Base-by-base conservation (phyloP, 495 filamentous ascomycete genomes). In the Chaetomidium leptoderma region DNA sequence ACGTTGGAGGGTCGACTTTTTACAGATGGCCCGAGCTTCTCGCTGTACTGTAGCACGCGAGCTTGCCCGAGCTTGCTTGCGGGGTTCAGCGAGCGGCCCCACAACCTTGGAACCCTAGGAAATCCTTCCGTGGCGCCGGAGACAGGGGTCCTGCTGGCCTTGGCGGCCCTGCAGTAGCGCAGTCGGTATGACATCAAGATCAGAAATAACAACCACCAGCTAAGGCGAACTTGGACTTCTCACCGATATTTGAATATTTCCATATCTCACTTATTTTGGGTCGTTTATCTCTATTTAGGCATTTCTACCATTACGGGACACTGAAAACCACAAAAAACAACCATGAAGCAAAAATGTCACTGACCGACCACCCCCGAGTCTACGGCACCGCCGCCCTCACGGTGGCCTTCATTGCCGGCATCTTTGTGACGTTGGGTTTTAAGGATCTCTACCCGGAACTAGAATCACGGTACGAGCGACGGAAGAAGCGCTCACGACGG, bases 371-470 rank as follows among this genome's bases (percentile, higher is more conserved):
- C 46, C 80, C 80, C 4, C 72, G 71, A 59, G 78, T 71, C 57
- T 82, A 82, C 64, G 78, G 79, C 74, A 79, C 78, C 3, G 80
- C 76, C 29, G 80, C 78, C 49, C 69, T 90, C 30, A 76, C 84
- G 37, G 75, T 82, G 4, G 90, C 89, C 55, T 95, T 96, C 62
- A 63, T 83, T 33, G 81, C 87, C 17, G 91, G 90, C 16, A 79
- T 90, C 47, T 69, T 88, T 36, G 65, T 89, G 36, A 90, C 90
- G 0, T 66, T 92, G 1, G 82, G 84, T 43, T 85, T 87, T 72
- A 90, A 89, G 66, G 86, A 91, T 59, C 60, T 90, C 23, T 89
- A 87, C 65, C 82, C 86, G 5, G 83, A 87, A 55, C 74, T 87
- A 39, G 85, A 88, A 64, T 70, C 78, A 2, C 77, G 81, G 23